Evolutionary conservation across 805 yeast genomes (phyloP).

Genomic region (Lachancea lanzarotensis): DNA sequence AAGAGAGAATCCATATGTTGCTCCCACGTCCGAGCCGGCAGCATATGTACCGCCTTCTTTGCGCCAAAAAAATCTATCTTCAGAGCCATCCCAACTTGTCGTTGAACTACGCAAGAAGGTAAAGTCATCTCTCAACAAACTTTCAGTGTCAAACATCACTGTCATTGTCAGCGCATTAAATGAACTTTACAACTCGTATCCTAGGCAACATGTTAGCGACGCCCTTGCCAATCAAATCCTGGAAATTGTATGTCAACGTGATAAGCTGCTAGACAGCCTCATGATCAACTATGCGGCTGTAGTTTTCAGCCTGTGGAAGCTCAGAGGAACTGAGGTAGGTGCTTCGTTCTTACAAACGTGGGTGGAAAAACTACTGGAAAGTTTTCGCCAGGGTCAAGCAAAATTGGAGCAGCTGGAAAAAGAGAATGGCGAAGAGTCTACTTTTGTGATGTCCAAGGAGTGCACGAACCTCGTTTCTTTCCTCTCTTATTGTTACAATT

Average conservation of each 20-base stretch:
- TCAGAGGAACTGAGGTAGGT: constrained; percentile 85
- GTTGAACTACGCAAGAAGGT: constrained; percentile 51
- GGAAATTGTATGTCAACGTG: constrained; percentile 57
- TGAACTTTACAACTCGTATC: constrained; percentile 52
- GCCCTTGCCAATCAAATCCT: constrained; percentile 55
- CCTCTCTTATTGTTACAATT: constrained; percentile 66
- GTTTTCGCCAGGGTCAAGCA: constrained; percentile 25
- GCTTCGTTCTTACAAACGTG: constrained; percentile 75
- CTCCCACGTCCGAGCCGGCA: constrained; percentile 39
- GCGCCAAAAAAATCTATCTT: constrained; percentile 45
- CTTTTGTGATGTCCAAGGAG: constrained; percentile 34
- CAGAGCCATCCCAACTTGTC: constrained; percentile 40
- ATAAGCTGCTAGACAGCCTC: constrained; percentile 69
- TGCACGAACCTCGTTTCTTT: constrained; percentile 65
- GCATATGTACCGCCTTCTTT: constrained; percentile 85
- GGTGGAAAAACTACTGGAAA: constrained; percentile 60
- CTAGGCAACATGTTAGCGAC: constrained; percentile 77
- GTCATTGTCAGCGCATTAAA: constrained; percentile 65
- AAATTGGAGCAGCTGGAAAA: neutral
- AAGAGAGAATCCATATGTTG: constrained; percentile 69
- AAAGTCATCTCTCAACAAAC: constrained; percentile 78
- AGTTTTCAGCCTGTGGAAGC: constrained; percentile 63
- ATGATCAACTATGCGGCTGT: constrained; percentile 74
- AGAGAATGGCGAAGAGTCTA: constrained; percentile 3
- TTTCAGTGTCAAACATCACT: constrained; percentile 80